Base-by-base conservation (phyloP, 176 grass and related monocot species). In the Oryza meridionalis region DNA sequence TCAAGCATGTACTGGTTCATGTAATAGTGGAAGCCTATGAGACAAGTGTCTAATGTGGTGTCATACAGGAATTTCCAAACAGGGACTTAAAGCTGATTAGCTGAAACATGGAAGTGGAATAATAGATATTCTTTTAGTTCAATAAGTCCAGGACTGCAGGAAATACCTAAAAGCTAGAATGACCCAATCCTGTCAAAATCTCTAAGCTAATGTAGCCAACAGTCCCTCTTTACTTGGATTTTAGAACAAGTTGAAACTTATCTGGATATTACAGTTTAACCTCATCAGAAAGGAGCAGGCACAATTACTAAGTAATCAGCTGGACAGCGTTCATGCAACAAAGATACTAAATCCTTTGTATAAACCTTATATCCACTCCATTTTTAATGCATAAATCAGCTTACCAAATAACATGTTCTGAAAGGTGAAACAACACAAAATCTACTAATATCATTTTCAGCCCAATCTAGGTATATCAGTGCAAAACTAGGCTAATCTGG, bases 181-280 rank as follows among this genome's bases (percentile, higher is more conserved):
- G 13, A 19, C 70, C 8, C 11, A 70, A 59, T 37, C 15, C 16
- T 59, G 17, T 58, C 9, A 59, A 70, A 50, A 75, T 16, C 24
- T 11, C 37, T 21, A 7, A 51, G 13, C 72, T 14, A 76, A 55
- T 68, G 31, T 53, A 40, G 15, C 27, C 19, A 14, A 75, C 16
- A 25, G 31, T 35, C 29, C 11, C 6, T 2, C 40, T 2, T 53
- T 67, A 84, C 67, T 67, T 55, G 19, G 61, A 84, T 16, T 51
- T 51, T 51, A 16, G 49, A 51, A 72, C 35, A 82, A 75, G 59
- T 76, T 76, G 25, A 58, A 84, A 66, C 63, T 65, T 45, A 68
- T 26, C 21, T 25, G 9, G 32, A 84, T 43, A 51, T 65, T 53
- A 76, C 12, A 65, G 37, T 13, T 83, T 43, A 44, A 75, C 6